These are phyloP conservation scores for Elongisporangium prolatum DNA, from an alignment of 352 stramenopile species.

Conservation along the genomic window DNA sequence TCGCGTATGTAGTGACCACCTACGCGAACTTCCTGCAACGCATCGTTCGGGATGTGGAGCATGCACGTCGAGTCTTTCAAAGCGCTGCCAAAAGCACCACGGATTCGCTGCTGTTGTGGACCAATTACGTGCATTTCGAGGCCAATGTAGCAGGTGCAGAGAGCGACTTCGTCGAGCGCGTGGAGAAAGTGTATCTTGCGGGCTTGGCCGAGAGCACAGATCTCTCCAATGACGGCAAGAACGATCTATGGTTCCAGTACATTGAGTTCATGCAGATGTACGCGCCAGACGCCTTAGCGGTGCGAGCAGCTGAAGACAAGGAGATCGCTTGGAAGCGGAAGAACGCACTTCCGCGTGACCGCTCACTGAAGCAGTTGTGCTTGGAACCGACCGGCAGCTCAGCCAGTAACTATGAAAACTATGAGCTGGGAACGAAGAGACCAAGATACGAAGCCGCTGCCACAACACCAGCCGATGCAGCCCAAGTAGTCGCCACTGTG, in stretches of 20 bases:
- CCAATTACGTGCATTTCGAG: slow-evolving; percentile 72
- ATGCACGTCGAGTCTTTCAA: slow-evolving; percentile 40
- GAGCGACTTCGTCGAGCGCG: slow-evolving; percentile 29
- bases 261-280: slow-evolving; percentile 70
- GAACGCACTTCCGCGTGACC: slow-evolving; percentile 48
- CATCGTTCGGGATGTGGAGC: slow-evolving; percentile 26
- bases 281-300: slow-evolving; percentile 24
- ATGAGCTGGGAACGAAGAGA: slow-evolving; percentile 46
- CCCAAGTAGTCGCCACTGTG: slow-evolving; percentile 8
- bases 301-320: slow-evolving; percentile 45
- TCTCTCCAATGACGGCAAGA: slow-evolving; percentile 67
- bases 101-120: slow-evolving; percentile 51
- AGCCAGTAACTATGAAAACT: slow-evolving; percentile 24
- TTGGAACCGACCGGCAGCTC: slow-evolving; percentile 26
- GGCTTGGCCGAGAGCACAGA: slow-evolving; percentile 47
- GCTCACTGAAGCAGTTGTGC: slow-evolving; percentile 45
- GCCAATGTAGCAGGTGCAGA: slow-evolving; percentile 18
- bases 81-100: slow-evolving; percentile 34
- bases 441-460: slow-evolving; percentile 34
- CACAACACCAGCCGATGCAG: slow-evolving; percentile 11
- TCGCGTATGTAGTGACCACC: slow-evolving; percentile 41
- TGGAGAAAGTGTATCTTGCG: slow-evolving; percentile 38
- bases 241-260: slow-evolving; percentile 79
- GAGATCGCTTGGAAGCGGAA: slow-evolving; percentile 70
- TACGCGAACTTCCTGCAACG: slow-evolving; percentile 61